These are phyloP conservation scores for Puccinia sorghi DNA, from an alignment of 1,284 basidiomycete genomes.

Conservation along the genomic window DNA sequence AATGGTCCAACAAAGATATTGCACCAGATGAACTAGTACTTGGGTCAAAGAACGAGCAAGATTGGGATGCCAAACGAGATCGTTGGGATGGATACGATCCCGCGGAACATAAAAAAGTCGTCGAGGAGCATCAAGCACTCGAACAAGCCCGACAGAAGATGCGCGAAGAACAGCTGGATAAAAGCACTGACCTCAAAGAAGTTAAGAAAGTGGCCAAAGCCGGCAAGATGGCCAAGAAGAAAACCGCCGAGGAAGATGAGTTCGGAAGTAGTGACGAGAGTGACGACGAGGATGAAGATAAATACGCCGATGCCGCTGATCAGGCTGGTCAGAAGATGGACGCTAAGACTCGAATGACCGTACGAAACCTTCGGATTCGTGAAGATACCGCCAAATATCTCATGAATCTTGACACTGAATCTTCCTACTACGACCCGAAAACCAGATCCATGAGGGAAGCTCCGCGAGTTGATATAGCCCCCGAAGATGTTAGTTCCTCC, in stretches of 20 bases:
- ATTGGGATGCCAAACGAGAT: conserved; percentile 94
- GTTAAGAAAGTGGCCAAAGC: conserved; percentile 81
- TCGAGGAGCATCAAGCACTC: conserved; percentile 90
- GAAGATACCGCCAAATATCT: conserved; percentile 99
- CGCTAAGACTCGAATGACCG: conserved; percentile 95
- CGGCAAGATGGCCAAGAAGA: conserved; percentile 63
- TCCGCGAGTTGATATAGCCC: conserved; percentile 71
- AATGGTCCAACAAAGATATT: conserved; percentile 86
- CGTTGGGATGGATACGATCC: conserved; percentile 98
- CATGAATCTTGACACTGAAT: conserved; percentile 90
- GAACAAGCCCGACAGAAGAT: conserved; percentile 85
- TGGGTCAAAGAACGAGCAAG: conserved; percentile 59
- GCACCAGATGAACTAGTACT: conserved; percentile 86
- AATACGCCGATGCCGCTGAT: conserved; percentile 95
- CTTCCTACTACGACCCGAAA: conserved; percentile 99
- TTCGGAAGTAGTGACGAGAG: conserved; percentile 83
- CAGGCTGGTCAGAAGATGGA: conserved; percentile 97
- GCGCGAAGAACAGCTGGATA: conserved; percentile 95
- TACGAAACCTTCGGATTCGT: conserved; percentile 95
- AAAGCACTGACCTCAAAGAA: conserved; percentile 72
- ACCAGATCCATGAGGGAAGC: conserved; percentile 99
- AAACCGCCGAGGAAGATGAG: conserved; percentile 70
- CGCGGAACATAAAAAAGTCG: conserved; percentile 76
- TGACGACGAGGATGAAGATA: conserved; percentile 82
- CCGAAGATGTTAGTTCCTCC: conserved; percentile 72